Base-by-base conservation (phyloP, 306 rosid species). In the Lathyrus aphaca region DNA sequence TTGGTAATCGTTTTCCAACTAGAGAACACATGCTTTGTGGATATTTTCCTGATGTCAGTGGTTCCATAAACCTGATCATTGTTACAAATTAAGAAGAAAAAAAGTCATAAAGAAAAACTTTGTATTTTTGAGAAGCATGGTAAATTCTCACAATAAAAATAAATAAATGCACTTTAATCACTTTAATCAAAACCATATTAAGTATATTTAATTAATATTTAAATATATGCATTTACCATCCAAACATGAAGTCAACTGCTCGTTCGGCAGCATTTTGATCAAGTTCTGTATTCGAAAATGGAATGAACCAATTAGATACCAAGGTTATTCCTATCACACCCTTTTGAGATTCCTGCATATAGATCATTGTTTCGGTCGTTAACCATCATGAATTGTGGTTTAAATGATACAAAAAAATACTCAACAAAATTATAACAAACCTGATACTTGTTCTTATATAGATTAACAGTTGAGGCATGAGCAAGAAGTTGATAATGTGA, bases 301-400 rank as follows among this genome's bases (percentile, higher is more conserved):
- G 91, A 65, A 80, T 39, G 49, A 69, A 39, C 94, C 96, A 90
- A 8, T 48, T 5, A 5, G 82, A 18, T 4, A 66, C 57, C 13
- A 87, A 23, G 0, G 94, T 79, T 66, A 87, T 86, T 17, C 91
- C 91, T 50, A 87, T 87, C 23, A 62, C 1, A 7, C 96, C 96
- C 29, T 85, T 87, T 37, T 90, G 96, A 45, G 70, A 72, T 66
- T 73, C 77, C 94, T 89, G 71, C 54, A 71, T 7, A 71, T n/a
- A 27, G 7, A 15, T 55, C 10, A 55, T 55, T 50, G 6, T 10
- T 40, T 62, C 53, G 44, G 5, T 14, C 10, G 3, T 39, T 16
- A 16, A 10, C 4, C 27, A 18, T 5, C 1, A 32, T 6, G 38
- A 32, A 32, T 6, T 32, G 1, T 32, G 38, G 8, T 32, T 32